Evolutionary conservation across 805 yeast species (phyloP), one percentile per base, ranked within the genome.

Genomic region (Maudiozyma barnettii): DNA sequence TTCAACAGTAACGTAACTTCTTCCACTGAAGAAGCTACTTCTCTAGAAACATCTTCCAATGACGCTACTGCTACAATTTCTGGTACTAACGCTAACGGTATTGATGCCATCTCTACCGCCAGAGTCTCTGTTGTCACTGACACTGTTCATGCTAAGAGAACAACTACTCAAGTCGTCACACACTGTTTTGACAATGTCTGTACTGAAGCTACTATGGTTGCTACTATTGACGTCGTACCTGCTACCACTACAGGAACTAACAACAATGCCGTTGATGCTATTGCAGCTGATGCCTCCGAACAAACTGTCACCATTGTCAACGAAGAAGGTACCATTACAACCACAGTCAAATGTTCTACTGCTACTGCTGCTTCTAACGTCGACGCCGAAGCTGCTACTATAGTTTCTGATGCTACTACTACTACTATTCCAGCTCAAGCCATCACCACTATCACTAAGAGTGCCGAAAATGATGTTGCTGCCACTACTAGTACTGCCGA

Each of bases 401-500:
- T 51, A 20, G 29, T 49, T 18, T 22, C 51, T 12, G n/a, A 39
- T 13, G 39, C 51, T 19, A 41, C 48, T 21, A 38, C 44, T n/a
- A 41, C 49, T 41, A 49, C 49, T 39, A 20, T n/a, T 18, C 19
- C 44, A n/a, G 21, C 37, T 20, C 19, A 20, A 18, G 20, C n/a
- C 13, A 39, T 57, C 16, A 41, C 51, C 23, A 36, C 44, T 26
- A 45, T 8, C 33, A 26, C 20, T 29, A 8, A 13, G n/a, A n/a
- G 6, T 13, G 35, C 13, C 10, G 35, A 26, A 13, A 40, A 31
- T 19, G 26, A 16, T 23, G 43, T n/a, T 23, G 10, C n/a, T 12
- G n/a, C 35, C 2, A 22, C n/a, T 19, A 40, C 33, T 6, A 22
- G n/a, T 19, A 40, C 33, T 6, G 10, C 30, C 10, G 30, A 26